Evolutionary conservation across 306 rosid genomes (phyloP).

Genomic region (Spatholobus suberectus): DNA sequence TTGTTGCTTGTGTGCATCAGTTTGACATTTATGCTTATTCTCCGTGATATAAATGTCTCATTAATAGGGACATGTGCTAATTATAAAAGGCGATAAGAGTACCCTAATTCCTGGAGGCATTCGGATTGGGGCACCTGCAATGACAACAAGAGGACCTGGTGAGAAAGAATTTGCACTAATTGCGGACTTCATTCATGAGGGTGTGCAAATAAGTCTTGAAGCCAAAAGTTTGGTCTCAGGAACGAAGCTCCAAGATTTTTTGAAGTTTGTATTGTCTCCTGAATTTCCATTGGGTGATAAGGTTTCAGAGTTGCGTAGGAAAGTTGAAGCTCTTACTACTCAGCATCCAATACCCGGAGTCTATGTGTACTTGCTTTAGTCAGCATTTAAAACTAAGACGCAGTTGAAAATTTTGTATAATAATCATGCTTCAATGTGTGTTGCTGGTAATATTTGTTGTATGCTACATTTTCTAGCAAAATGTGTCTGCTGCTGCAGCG

Average conservation of each 20-base stretch:
- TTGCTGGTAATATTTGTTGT: neutral
- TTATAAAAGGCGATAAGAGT: constrained; percentile 76
- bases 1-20: neutral
- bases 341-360: constrained; percentile 85
- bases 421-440: neutral
- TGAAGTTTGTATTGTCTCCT: constrained; percentile 63
- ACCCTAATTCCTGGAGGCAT: constrained; percentile 92
- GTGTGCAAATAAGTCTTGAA: constrained; percentile 71
- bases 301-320: constrained; percentile 61
- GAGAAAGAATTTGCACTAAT: constrained; percentile 66
- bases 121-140: constrained; percentile 95
- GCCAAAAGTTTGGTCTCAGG: constrained; percentile 68
- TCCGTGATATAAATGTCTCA: constrained; percentile 6
- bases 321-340: constrained; percentile 82
- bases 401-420: constrained; percentile 27
- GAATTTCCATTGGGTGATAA: constrained; percentile 63
- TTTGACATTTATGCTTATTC: neutral
- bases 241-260: constrained; percentile 80
- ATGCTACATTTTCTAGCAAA: neutral
- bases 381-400: constrained; percentile 3
- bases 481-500: neutral
- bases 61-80: constrained; percentile 22
- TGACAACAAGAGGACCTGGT: constrained; percentile 91
- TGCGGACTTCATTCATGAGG: constrained; percentile 87
- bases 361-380: constrained; percentile 29